Evolutionary conservation across 2,329 filamentous ascomycete species (phyloP), one percentile per base, ranked within the genome.

Genomic region (Fusarium drepaniforme): DNA sequence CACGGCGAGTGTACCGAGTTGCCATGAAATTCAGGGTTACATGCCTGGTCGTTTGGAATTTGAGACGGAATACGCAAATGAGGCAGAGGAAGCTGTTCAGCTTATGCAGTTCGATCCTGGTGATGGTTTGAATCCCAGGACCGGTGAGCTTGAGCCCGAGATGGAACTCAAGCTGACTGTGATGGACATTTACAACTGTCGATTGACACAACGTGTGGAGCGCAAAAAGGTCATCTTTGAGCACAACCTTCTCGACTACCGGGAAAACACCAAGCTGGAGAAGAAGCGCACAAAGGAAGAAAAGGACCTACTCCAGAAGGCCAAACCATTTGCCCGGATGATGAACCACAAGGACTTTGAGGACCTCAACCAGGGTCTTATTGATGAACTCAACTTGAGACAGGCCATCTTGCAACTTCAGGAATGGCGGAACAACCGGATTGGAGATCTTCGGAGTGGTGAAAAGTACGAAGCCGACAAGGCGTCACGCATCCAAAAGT

Each of bases 1-100:
- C 0, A 98, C 96, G 0, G 96, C 96, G 11, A 97, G 94, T 86
- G 95, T 98, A 4, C 97, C 97, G 1, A 93, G 95, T 38, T 99
- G 97, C 83, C 97, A 99, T 86, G 97, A 99, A 84, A 97, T 99
- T 42, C 95, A 98, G 83, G 97, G 97, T 4, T 99, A 97, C 82
- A 99, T 99, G 97, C 97, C 97, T 4, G 97, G 97, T 53, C 95
- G 97, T 46, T 85, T 99, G 75, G 97, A 99, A 80, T 99, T 99
- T 75, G 97, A 99, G 87, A 98, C 94, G 0, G 97, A 99, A 80
- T 97, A 98, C 81, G 94, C 96, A 80, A 99, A 99, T 80, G 97
- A 99, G 80, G 97, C 97, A 1, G 97, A 99, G 85, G 97, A 98
- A 84, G 96, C 96, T 0, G 97, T 99, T 3, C 97, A 99, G 82